These are phyloP conservation scores for Saksenaea oblongispora DNA, from an alignment of 371 early-diverging fungal genomes.

Conservation along the genomic window DNA sequence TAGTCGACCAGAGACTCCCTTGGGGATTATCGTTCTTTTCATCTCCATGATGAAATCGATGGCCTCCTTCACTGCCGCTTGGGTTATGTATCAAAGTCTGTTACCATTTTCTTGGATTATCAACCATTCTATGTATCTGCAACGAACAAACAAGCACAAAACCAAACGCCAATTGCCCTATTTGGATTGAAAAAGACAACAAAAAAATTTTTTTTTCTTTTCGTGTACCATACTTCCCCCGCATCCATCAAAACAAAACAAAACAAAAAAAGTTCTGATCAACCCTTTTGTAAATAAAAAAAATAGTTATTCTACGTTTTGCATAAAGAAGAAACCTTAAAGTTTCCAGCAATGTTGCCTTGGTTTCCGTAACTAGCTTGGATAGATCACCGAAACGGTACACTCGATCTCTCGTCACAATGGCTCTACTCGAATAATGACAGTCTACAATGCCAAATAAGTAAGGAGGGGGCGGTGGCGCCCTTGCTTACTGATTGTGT, in stretches of 20 bases:
- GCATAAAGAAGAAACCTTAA: background rate
- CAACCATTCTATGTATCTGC: background rate
- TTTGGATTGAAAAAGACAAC: background rate
- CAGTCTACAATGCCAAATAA: too few relatives aligned
- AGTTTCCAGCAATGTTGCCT: too few relatives aligned
- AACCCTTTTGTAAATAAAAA: background rate
- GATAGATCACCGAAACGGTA: too few relatives aligned
- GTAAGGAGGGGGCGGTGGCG: too few relatives aligned
- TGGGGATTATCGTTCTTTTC: conserved; percentile 7
- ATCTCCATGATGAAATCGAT: conserved; percentile 18
- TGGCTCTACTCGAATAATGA: too few relatives aligned
- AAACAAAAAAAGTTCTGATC: background rate
- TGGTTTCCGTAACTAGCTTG: too few relatives aligned
- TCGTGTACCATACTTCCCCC: background rate
- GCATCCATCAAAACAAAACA: background rate
- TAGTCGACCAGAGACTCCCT: background rate
- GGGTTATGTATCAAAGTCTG: conserved; percentile 21
- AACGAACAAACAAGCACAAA: background rate
- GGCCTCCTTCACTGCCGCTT: conserved; percentile 14
- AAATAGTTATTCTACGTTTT: background rate
- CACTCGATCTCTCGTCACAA: too few relatives aligned
- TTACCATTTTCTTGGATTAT: conserved; percentile 10
- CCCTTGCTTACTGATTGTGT: too few relatives aligned
- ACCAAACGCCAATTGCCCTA: background rate
- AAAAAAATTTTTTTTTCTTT: background rate